Percentiles rank a stretch among this genome's conserved stretches.
phyloP scores from a whole-genome alignment of 2,329 filamentous ascomycete genomes.

The Drechslerella dactyloides region DNA sequence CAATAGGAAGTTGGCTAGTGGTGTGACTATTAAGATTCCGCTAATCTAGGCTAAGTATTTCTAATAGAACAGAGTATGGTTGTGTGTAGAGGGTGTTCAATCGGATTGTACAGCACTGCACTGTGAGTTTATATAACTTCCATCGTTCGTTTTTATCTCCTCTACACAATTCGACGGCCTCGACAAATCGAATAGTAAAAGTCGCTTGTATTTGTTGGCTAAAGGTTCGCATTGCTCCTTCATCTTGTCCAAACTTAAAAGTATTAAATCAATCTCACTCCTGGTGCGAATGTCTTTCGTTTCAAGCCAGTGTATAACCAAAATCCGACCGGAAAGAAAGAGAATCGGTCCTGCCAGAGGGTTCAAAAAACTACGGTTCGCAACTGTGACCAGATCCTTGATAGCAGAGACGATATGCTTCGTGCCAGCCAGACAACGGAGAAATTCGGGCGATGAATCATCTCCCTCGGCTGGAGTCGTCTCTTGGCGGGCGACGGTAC shows the following conservation, averaged over 20 bases:
- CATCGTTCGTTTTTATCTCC: slow-evolving; percentile 27
- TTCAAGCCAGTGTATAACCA: slow-evolving; percentile 29
- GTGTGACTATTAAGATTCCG: background rate
- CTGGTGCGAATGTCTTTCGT: slow-evolving; percentile 16
- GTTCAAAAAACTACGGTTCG: slow-evolving; percentile 20
- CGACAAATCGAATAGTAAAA: slow-evolving; percentile 25
- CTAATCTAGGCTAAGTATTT: background rate
- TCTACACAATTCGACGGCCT: slow-evolving; percentile 10
- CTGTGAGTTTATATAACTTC: slow-evolving; percentile 18
- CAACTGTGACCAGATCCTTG: slow-evolving; percentile 25
- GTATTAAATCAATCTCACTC: slow-evolving; percentile 30
- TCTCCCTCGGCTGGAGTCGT: background rate
- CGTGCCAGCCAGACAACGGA: slow-evolving; percentile 24
- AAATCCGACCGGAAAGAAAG: slow-evolving; percentile 24
- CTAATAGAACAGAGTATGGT: background rate
- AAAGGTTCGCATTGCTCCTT: slow-evolving; percentile 19
- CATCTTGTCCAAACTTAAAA: slow-evolving; percentile 31
- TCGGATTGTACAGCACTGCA: slow-evolving; percentile 1
- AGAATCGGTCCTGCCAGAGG: slow-evolving; percentile 23
- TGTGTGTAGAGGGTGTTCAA: background rate
- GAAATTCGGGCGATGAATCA: slow-evolving; percentile 9
- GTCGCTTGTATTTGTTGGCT: slow-evolving; percentile 16
- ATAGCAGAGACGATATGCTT: slow-evolving; percentile 23
- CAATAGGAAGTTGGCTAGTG: background rate
- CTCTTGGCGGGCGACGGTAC: slow-evolving; percentile 10